Conservation (phyloP, 352 stramenopile genomes). For the Phytophthora melonis region DNA sequence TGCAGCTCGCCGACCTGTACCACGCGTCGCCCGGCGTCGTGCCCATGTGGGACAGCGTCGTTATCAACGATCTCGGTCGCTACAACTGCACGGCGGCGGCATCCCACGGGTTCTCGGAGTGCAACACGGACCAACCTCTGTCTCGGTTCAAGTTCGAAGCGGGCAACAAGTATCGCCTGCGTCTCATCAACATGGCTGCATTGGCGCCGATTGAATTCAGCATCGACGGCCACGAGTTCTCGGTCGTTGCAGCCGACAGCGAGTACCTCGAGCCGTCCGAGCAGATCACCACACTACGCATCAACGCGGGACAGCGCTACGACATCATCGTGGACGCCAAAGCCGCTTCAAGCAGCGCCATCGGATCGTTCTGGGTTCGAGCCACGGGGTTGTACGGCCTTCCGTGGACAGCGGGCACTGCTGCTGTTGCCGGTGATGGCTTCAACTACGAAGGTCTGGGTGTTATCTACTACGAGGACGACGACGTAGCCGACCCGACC, state of each 20-base stretch:
- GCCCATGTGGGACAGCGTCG: slow-evolving; percentile 40
- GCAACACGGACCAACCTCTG: slow-evolving; percentile 29
- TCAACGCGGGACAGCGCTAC: slow-evolving; percentile 46
- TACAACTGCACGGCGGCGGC: slow-evolving; percentile 44
- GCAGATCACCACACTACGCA: slow-evolving; percentile 33
- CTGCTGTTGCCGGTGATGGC: slow-evolving; percentile 14
- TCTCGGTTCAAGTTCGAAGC: slow-evolving; percentile 36
- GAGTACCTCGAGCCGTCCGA: slow-evolving; percentile 36
- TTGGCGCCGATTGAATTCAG: slow-evolving; percentile 44
- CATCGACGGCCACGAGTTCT: slow-evolving; percentile 43
- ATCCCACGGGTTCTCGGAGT: slow-evolving; percentile 19
- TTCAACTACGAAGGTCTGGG: slow-evolving; percentile 39
- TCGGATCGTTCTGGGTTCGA: slow-evolving; percentile 40
- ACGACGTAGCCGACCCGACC: slow-evolving; percentile 20
- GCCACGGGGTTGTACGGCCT: slow-evolving; percentile 28
- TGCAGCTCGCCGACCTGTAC: slow-evolving; percentile 47
- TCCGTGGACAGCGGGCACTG: slow-evolving; percentile 34
- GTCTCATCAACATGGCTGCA: slow-evolving; percentile 44
- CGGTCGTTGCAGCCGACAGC: slow-evolving; percentile 38
- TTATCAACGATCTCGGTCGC: slow-evolving; percentile 42
- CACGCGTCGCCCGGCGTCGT: slow-evolving; percentile 25
- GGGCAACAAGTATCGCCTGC: slow-evolving; percentile 38
- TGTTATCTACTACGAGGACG: slow-evolving; percentile 29
- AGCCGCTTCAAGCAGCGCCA: slow-evolving; percentile 7
- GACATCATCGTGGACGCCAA: slow-evolving; percentile 39